Evolutionary conservation across 805 yeast species (phyloP).

Genomic region (Candida jianshihensis): DNA sequence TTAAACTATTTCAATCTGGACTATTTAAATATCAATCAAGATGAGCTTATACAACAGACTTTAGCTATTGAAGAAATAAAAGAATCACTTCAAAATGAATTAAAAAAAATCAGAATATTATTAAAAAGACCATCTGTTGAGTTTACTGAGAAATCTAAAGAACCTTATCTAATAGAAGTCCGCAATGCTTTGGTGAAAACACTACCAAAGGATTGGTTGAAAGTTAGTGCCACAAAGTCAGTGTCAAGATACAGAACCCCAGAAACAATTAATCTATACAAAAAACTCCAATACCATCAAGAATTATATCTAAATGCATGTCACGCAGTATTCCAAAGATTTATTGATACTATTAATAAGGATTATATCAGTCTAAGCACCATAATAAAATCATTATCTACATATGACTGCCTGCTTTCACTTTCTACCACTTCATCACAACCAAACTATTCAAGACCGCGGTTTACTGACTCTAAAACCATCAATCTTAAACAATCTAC

Average conservation of each 20-base stretch:
- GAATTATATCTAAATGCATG: slow-evolving; percentile 32
- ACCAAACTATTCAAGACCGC: slow-evolving; percentile 58
- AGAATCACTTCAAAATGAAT: slow-evolving; percentile 41
- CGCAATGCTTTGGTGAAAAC: slow-evolving; percentile 42
- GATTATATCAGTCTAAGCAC: slow-evolving; percentile 40
- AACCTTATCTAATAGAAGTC: slow-evolving; percentile 73
- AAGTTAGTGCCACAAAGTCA: slow-evolving; percentile 59
- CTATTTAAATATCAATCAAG: slow-evolving; percentile 19
- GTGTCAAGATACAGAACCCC: slow-evolving; percentile 75
- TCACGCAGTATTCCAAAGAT: slow-evolving; percentile 35
- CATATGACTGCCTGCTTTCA: slow-evolving; percentile 64
- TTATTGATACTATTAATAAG: slow-evolving; percentile 39
- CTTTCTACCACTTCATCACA: slow-evolving; percentile 66
- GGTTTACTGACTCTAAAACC: slow-evolving; percentile 40
- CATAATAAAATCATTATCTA: slow-evolving; percentile 47
- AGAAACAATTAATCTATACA: slow-evolving; percentile 40
- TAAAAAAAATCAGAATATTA: slow-evolving; percentile 36
- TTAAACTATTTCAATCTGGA: slow-evolving; percentile 33
- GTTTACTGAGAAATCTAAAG: slow-evolving; percentile 51
- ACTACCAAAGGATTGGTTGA: slow-evolving; percentile 73
- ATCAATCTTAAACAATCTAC: slow-evolving; percentile 60
- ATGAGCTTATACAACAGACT: slow-evolving; percentile 24
- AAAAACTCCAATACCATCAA: slow-evolving; percentile 50
- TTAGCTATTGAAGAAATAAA: slow-evolving; percentile 38
- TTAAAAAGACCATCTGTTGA: slow-evolving; percentile 52